Evolutionary conservation across 345 rosid species (phyloP), one percentile per base, ranked within the genome.

Genomic region (Syzygium oleosum): DNA sequence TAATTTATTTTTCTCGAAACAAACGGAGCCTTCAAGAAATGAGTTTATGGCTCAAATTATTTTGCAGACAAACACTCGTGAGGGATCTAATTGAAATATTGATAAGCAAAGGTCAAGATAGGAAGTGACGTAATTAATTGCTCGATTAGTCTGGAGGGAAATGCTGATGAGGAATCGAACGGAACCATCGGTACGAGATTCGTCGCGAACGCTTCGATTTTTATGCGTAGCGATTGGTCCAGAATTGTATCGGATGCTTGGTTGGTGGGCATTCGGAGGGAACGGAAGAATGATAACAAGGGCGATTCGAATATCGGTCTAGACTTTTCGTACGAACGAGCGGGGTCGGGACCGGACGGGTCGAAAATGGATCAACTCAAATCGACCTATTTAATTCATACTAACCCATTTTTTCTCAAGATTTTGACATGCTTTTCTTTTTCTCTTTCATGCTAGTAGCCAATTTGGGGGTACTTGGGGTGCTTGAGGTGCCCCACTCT

Each of bases 381-480:
- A 34, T 19, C 1, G 1, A 19, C 46, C 7, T 19, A 34, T 8
- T 65, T 31, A 68, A 34, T 17, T 68, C 23, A 31, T 68, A 4
- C 9, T 9, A 1, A 34, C 46, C 1, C 80, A 68, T 23, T 34
- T 0, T 9, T 25, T 6, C 12, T 65, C 3, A 9, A 16, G 10
- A 17, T 9, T 34, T 34, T 9, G 46, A 0, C 13, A 19, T 68
- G 46, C 25, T 68, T 68, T 9, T 43, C 19, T n/a, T n/a, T 68
- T 34, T 68, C 17, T 68, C 7, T 9, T 34, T 68, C 46, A 31
- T 12, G 79, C 3, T 31, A 34, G 79, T 31, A 34, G 79, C 13
- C 16, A 65, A 4, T 1, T 0, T 2, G n/a, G 0, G 56, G 25
- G 41, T 7, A 65, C 43, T 0, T 16, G 7, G 3, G 0, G 1